Percentiles rank a stretch among this genome's conserved stretches.
These are phyloP conservation scores for Aspergillus candidus DNA, from an alignment of 2,329 filamentous ascomycete genomes.

Conservation along the genomic window DNA sequence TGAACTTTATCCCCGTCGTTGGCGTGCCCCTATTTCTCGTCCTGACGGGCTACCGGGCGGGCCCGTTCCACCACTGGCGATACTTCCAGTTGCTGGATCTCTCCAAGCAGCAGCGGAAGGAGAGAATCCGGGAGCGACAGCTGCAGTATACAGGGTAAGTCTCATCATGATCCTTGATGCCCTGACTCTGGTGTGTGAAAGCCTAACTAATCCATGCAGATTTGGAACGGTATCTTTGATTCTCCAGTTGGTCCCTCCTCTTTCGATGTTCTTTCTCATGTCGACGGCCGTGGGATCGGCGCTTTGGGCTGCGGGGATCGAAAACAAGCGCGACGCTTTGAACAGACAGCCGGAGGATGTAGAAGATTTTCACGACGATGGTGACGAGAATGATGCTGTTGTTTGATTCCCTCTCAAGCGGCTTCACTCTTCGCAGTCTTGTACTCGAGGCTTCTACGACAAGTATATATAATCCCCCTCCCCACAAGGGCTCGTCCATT, in stretches of 20 bases:
- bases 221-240: slow-evolving; percentile 82
- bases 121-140: slow-evolving; percentile 59
- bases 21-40: slow-evolving; percentile 82
- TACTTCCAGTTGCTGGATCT: slow-evolving; percentile 79
- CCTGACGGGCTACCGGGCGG: slow-evolving; percentile 78
- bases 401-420: slow-evolving; percentile 1
- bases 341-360: slow-evolving; percentile 18
- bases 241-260: slow-evolving; percentile 76
- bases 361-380: slow-evolving; percentile 30
- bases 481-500: too few species aligned
- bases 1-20: slow-evolving; percentile 80
- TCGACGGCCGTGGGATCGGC: slow-evolving; percentile 81
- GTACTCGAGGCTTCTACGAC: too few species aligned
- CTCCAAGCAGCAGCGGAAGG: slow-evolving; percentile 65
- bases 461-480: too few species aligned
- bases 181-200: background rate
- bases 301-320: slow-evolving; percentile 76
- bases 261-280: slow-evolving; percentile 92
- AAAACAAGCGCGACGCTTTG: slow-evolving; percentile 47
- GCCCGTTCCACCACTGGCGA: slow-evolving; percentile 83
- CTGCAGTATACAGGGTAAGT: slow-evolving; percentile 79
- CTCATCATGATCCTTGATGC: background rate
- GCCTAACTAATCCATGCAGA: slow-evolving; percentile 25
- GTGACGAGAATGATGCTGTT: slow-evolving; percentile 22
- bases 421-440: background rate